phyloP scores from a whole-genome alignment of 306 rosid species.

The Hippophae rhamnoides region DNA sequence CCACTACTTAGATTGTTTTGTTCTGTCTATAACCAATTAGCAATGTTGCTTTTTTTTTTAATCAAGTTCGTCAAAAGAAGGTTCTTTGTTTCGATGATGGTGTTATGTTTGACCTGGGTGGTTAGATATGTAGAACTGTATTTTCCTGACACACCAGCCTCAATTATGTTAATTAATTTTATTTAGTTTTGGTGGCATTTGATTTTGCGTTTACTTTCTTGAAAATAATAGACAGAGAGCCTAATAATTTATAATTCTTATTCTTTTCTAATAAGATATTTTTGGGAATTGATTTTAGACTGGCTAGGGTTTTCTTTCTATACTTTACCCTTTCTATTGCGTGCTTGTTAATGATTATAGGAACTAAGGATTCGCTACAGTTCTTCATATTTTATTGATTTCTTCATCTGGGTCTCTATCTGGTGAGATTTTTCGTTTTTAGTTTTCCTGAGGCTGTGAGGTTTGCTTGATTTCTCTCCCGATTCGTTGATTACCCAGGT shows the following conservation, averaged over 20 bases:
- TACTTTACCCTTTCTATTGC: slow-evolving; percentile 21
- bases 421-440: background rate
- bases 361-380: slow-evolving; percentile 29
- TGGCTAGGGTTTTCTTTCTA: slow-evolving; percentile 45
- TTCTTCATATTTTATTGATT: slow-evolving; percentile 28
- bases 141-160: slow-evolving; percentile 30
- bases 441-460: slow-evolving; percentile 7
- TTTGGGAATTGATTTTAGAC: slow-evolving; percentile 27
- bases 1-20: slow-evolving; percentile 10
- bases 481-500: slow-evolving; percentile 17
- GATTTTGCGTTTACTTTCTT: slow-evolving; percentile 16
- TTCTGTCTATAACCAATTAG: slow-evolving; percentile 13
- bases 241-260: slow-evolving; percentile 18
- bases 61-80: slow-evolving; percentile 19
- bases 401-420: slow-evolving; percentile 17
- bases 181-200: slow-evolving; percentile 22
- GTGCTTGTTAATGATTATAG: slow-evolving; percentile 26
- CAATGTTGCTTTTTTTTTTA: slow-evolving; percentile 21
- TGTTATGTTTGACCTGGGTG: slow-evolving; percentile 24
- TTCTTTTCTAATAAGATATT: slow-evolving; percentile 15
- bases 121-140: slow-evolving; percentile 15
- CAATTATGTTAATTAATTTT: slow-evolving; percentile 15
- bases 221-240: slow-evolving; percentile 6
- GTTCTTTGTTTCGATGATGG: slow-evolving; percentile 10
- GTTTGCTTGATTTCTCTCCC: slow-evolving; percentile 8